These are phyloP conservation scores for Talaromyces nanjingensis DNA, from an alignment of 495 filamentous ascomycete genomes.

Conservation along the genomic window DNA sequence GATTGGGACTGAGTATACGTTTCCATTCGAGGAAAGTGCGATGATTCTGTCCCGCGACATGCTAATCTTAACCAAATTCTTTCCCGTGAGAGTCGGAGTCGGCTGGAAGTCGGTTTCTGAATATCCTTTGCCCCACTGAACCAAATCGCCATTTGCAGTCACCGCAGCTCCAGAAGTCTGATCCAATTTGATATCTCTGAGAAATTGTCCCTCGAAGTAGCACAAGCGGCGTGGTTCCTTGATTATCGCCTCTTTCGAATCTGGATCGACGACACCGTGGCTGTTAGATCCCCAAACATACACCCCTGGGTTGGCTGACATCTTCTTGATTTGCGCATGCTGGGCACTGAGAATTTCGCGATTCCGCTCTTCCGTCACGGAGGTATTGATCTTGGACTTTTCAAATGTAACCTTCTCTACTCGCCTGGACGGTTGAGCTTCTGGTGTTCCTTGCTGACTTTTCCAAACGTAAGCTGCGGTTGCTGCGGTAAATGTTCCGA, in stretches of 20 bases:
- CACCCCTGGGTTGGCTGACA: conserved; percentile 82
- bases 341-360: conserved; percentile 67
- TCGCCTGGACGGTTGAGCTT: background rate
- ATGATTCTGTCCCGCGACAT: conserved; percentile 79
- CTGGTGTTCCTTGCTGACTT: conserved; percentile 20
- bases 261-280: conserved; percentile 78
- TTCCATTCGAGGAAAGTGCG: conserved; percentile 68
- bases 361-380: conserved; percentile 54
- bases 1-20: conserved; percentile 81
- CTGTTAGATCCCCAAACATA: conserved; percentile 90
- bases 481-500: conserved; percentile 27
- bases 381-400: conserved; percentile 42
- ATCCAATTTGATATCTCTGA: conserved; percentile 84
- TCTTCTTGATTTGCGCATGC: conserved; percentile 79
- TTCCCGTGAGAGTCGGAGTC: conserved; percentile 68
- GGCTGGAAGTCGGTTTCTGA: conserved; percentile 52
- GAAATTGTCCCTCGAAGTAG: conserved; percentile 77
- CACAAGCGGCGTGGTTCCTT: conserved; percentile 72
- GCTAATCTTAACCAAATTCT: conserved; percentile 63
- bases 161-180: conserved; percentile 82
- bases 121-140: conserved; percentile 86
- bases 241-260: conserved; percentile 65
- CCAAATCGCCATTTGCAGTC: conserved; percentile 76
- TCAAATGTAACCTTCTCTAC: conserved; percentile 52
- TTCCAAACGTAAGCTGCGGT: conserved; percentile 27